phyloP scores from a whole-genome alignment of 108 stramenopile species.

The Nitzschia inconspicua region DNA sequence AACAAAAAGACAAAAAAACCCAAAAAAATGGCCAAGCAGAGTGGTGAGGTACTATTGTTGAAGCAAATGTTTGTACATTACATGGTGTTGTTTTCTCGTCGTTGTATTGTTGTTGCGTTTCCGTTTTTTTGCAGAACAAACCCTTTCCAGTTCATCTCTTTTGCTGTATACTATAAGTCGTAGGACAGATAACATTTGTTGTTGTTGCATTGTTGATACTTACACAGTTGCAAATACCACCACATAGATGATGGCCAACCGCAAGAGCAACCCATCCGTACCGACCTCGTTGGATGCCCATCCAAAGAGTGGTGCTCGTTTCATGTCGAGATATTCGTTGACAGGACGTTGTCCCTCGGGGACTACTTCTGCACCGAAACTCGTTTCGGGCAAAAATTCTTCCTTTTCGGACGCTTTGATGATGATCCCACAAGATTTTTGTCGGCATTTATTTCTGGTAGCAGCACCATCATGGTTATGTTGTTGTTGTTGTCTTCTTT shows the following conservation, averaged over 20 bases:
- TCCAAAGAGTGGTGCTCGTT: constrained; percentile 62
- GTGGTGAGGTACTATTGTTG: neutral
- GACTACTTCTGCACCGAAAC: constrained; percentile 82
- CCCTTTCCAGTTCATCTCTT: too few relatives aligned
- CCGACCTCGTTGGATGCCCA: constrained; percentile 70
- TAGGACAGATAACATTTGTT: neutral
- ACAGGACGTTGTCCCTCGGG: constrained; percentile 74
- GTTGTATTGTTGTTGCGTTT: too few relatives aligned
- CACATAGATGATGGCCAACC: constrained; percentile 50
- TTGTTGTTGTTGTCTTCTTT: too few relatives aligned
- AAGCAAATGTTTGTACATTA: too few relatives aligned
- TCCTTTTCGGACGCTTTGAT: too few relatives aligned
- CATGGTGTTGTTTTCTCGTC: too few relatives aligned
- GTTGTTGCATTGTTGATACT: constrained; percentile 6
- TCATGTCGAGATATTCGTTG: constrained; percentile 79
- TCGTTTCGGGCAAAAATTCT: too few relatives aligned
- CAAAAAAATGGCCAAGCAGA: neutral
- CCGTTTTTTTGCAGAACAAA: too few relatives aligned
- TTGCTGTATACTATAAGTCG: too few relatives aligned
- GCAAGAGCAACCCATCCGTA: constrained; percentile 29
- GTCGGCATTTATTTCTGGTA: too few relatives aligned
- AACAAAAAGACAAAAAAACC: neutral
- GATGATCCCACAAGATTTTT: too few relatives aligned
- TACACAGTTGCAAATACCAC: constrained; percentile 27
- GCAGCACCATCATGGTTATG: too few relatives aligned